Percentiles rank a stretch among this genome's conserved stretches.
phyloP scores from a whole-genome alignment of 2,329 filamentous ascomycete species.

The Fusarium napiforme region DNA sequence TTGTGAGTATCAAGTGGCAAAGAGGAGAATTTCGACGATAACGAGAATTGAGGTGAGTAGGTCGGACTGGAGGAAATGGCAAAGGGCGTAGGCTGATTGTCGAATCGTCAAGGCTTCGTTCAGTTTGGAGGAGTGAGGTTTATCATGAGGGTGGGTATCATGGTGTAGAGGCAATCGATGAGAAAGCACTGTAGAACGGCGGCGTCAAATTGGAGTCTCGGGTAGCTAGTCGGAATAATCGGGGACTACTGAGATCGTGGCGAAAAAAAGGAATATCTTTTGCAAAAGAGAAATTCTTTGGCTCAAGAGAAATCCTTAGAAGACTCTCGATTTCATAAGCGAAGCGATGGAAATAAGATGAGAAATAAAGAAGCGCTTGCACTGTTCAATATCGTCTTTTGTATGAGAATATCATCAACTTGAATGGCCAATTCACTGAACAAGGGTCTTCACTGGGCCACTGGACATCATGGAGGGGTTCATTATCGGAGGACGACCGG shows the following conservation, averaged over 20 bases:
- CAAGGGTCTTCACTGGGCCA: constrained; percentile 1
- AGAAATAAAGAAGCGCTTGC: neutral
- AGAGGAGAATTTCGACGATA: constrained; percentile 22
- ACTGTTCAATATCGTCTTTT: neutral
- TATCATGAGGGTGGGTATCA: constrained; percentile 67
- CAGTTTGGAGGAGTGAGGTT: constrained; percentile 47
- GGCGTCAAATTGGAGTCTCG: constrained; percentile 43
- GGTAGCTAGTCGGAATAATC: constrained; percentile 25
- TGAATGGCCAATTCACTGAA: neutral
- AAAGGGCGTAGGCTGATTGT: neutral
- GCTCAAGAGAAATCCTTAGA: neutral
- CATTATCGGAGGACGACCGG: constrained; percentile 22
- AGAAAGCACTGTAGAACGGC: constrained; percentile 61
- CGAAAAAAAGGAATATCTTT: constrained; percentile 15
- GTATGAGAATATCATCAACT: neutral
- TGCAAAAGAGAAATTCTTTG: neutral
- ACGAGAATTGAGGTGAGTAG: neutral
- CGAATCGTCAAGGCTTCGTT: constrained; percentile 2
- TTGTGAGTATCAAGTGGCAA: constrained; percentile 17
- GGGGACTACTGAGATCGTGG: constrained; percentile 14
- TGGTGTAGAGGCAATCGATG: constrained; percentile 57
- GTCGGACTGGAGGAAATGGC: neutral
- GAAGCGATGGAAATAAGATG: neutral
- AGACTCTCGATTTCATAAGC: neutral
- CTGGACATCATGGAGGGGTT: constrained; percentile 13